Evolutionary conservation across 2,329 filamentous ascomycete species (phyloP), one percentile per base, ranked within the genome.

Genomic region (Pseudogymnoascus sp.): DNA sequence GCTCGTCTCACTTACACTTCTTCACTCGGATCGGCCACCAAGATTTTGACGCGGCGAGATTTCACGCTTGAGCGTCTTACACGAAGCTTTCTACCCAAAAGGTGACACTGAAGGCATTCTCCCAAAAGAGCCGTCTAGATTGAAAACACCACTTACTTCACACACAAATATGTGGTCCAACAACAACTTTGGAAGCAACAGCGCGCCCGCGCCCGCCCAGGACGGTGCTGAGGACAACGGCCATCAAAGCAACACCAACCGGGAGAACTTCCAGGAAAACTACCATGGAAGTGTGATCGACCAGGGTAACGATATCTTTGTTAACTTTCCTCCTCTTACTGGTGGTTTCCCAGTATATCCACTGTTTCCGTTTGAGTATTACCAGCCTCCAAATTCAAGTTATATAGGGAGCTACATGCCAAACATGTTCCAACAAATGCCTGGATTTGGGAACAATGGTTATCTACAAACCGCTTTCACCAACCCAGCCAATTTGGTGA

Each of bases 201-300:
- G 66, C 22, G 64, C 58, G 67, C 71, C 66, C 22, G 64, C 58
- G 67, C 71, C 66, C 69, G 66, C 64, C 63, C 67, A 69, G 66
- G 72, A 60, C 14, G 9, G 59, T 8, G 30, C 16, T 8, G 4
- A 12, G 22, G 38, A 30, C 41, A 39, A 41, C 59, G 28, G n/a
- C 36, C 8, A 49, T 30, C 41, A 39, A 30, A 60, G 16, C 25
- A 60, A 42, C 14, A 9, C 8, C 25, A 60, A 28, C 30, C 19
- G 14, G 59, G 16, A 14, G 8, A 60, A 11, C 7, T n/a, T 23
- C 14, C 35, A 11, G 7, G 19, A n/a, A 11, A 49, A 60, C 30
- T 42, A 28, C 6, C 22, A 60, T n/a, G 30, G 6, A 19, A 28
- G 22, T 22, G 38, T 28, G 25, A 45, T 28, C 14, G 30, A 28